Conservation (phyloP, 345 rosid species). For the Lepidium africanum region DNA sequence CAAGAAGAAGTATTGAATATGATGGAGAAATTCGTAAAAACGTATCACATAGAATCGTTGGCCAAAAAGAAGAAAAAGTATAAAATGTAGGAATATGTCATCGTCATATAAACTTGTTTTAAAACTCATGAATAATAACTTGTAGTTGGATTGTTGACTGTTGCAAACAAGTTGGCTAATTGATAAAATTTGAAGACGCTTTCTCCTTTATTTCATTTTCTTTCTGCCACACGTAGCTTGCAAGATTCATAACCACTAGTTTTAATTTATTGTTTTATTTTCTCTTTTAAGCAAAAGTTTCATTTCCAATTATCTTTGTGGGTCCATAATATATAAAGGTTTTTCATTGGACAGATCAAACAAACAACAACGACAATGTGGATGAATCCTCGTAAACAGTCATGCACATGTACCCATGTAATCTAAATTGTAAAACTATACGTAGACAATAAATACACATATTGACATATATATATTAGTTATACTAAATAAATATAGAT, state of each 20-base stretch:
- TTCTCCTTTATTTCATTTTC: neutral
- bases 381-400: neutral
- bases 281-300: neutral
- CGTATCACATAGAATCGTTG: constrained; percentile 5
- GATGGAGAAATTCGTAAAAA: constrained; percentile 1
- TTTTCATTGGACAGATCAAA: neutral
- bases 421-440: neutral
- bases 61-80: neutral
- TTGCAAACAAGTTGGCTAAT: constrained; percentile 10
- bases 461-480: neutral
- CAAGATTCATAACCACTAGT: constrained; percentile 15
- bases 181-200: constrained; percentile 8
- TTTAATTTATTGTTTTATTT: neutral
- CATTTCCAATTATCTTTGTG: neutral
- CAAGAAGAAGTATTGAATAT: neutral
- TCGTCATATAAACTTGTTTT: neutral
- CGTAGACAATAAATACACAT: neutral
- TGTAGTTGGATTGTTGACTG: constrained; percentile 16
- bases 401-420: neutral
- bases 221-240: neutral
- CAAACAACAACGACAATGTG: neutral
- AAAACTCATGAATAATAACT: neutral
- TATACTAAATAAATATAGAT: neutral
- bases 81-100: constrained; percentile 12
- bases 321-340: neutral